A percentile compares a stretch with the other conserved stretches of the same genome.
These are phyloP conservation scores for Eimeria zaria DNA, from an alignment of 169 alveolate genomes.

Conservation along the genomic window DNA sequence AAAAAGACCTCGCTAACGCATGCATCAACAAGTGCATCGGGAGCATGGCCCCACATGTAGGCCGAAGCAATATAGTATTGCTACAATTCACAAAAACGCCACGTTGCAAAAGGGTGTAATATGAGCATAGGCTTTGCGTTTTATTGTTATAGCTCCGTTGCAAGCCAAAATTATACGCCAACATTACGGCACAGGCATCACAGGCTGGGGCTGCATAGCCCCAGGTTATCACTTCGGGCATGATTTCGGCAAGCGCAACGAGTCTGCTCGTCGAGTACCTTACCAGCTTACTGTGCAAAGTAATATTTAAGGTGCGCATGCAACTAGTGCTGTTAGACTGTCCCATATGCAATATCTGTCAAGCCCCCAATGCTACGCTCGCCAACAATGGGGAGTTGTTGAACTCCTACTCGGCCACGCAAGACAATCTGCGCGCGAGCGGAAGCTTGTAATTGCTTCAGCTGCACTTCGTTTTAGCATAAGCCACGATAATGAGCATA, in stretches of 20 bases:
- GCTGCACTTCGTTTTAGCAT: too few relatives aligned
- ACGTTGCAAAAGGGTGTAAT: not conserved
- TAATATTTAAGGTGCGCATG: not conserved
- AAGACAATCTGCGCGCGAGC: too few relatives aligned
- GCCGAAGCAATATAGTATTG: not conserved
- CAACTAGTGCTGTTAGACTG: too few relatives aligned
- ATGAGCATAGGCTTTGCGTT: not conserved
- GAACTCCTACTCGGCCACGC: too few relatives aligned
- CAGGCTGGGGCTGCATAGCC: not conserved
- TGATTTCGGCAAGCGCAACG: not conserved
- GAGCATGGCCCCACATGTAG: slow-evolving; percentile 12
- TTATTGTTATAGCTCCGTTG: not conserved
- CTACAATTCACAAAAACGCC: not conserved
- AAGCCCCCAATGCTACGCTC: too few relatives aligned
- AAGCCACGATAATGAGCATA: too few relatives aligned
- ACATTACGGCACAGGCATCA: not conserved
- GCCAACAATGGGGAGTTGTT: too few relatives aligned
- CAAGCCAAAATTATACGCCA: not conserved
- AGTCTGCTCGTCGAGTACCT: not conserved
- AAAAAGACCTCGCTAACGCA: not conserved
- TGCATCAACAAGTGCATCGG: not conserved
- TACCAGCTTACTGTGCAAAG: not conserved
- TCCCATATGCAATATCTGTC: too few relatives aligned
- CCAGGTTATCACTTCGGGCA: not conserved
- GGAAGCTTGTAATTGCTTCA: too few relatives aligned